Evolutionary conservation across 164 flowering plant species (phyloP).

Genomic region (Pachysandra terminalis): DNA sequence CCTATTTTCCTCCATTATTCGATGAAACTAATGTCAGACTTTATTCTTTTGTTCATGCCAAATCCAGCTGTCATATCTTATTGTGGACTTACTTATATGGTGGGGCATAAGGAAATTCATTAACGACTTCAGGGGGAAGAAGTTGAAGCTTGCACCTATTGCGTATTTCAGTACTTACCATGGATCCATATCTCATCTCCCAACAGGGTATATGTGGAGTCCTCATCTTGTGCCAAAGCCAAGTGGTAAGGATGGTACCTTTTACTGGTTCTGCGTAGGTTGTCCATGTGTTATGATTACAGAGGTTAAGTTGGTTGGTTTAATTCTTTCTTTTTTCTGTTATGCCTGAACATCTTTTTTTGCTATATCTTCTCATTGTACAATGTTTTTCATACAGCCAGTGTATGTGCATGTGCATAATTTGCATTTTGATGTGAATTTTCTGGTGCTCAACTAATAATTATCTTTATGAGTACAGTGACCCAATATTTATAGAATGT

Average conservation of each 20-base stretch:
- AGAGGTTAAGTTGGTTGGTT: not conserved
- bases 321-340: not conserved
- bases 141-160: slow-evolving; percentile 84
- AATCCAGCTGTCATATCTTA: slow-evolving; percentile 80
- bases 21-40: not conserved
- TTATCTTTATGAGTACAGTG: too few species aligned
- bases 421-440: too few species aligned
- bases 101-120: slow-evolving; percentile 88
- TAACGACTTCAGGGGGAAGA: slow-evolving; percentile 84
- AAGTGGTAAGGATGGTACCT: slow-evolving; percentile 47
- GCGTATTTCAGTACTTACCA: slow-evolving; percentile 88
- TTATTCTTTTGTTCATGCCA: slow-evolving; percentile 6
- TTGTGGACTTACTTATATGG: slow-evolving; percentile 88
- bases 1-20: not conserved
- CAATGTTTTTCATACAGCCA: not conserved
- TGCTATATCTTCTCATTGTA: not conserved
- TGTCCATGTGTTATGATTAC: too few species aligned
- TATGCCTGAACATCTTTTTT: not conserved
- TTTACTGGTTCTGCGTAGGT: not conserved
- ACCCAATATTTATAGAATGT: too few species aligned
- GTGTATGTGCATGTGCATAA: not conserved
- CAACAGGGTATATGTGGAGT: slow-evolving; percentile 98
- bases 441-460: not conserved
- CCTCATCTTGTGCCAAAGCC: slow-evolving; percentile 91
- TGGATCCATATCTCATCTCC: slow-evolving; percentile 87